Percentiles rank a stretch among this genome's conserved stretches.
Conservation (phyloP, 768 basidiomycete genomes). For the Austroboletus festivus region DNA sequence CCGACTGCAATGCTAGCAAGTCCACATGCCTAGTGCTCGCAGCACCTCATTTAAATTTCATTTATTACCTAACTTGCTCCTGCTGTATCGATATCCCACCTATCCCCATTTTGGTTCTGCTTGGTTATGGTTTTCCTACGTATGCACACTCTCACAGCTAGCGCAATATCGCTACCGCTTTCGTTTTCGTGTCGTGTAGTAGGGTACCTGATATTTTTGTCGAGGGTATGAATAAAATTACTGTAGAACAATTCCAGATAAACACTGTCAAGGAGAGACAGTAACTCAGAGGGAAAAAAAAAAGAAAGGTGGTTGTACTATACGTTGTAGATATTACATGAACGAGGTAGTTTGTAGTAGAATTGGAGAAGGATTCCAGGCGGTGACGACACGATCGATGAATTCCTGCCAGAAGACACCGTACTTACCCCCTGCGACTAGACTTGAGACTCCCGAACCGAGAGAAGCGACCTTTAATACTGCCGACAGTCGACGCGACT, state of each 20-base stretch:
- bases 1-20: constrained; percentile 10
- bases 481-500: constrained; percentile 61
- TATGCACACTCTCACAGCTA: not conserved
- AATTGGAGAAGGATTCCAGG: no score
- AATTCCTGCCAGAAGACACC: not conserved
- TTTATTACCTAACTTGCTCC: constrained; percentile 25
- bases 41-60: constrained; percentile 2
- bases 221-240: constrained; percentile 19
- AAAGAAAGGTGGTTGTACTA: not conserved
- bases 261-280: not conserved
- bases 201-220: constrained; percentile 9
- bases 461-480: constrained; percentile 71
- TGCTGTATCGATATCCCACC: constrained; percentile 28
- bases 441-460: constrained; percentile 71
- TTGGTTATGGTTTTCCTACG: not conserved
- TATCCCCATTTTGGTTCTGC: no score
- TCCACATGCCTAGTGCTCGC: constrained; percentile 19
- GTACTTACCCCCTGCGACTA: constrained; percentile 35
- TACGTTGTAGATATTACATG: constrained; percentile 5
- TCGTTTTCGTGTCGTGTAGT: constrained; percentile 16
- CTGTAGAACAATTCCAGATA: not conserved
- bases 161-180: not conserved
- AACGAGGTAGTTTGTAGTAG: not conserved
- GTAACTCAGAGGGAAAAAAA: not conserved
- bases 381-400: no score